Evolutionary conservation across 2,329 filamentous ascomycete species (phyloP).

Genomic region (Aureobasidium mangrovei): DNA sequence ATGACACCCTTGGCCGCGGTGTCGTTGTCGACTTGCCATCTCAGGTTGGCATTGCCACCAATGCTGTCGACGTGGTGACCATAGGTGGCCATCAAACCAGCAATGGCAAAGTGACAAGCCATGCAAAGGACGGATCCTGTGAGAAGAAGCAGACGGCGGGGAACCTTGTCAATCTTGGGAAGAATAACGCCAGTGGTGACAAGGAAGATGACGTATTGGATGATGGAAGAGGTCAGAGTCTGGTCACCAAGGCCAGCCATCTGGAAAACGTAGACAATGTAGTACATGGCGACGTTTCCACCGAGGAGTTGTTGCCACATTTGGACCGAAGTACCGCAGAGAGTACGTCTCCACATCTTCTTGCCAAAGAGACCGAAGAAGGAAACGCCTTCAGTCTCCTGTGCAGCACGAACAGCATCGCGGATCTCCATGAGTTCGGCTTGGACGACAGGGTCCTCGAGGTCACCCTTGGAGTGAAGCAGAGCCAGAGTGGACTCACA

Average conservation of each 20-base stretch:
- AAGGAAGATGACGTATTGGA: constrained; percentile 36
- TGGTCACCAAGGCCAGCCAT: constrained; percentile 50
- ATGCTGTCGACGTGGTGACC: constrained; percentile 36
- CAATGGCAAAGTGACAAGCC: constrained; percentile 40
- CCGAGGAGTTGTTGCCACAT: constrained; percentile 46
- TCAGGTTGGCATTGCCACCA: constrained; percentile 40
- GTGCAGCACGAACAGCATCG: constrained; percentile 30
- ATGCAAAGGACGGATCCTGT: constrained; percentile 36
- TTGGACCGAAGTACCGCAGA: constrained; percentile 48
- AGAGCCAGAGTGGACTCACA: constrained; percentile 35
- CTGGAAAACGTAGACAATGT: constrained; percentile 51
- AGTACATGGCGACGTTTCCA: constrained; percentile 30
- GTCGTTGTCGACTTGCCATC: constrained; percentile 41
- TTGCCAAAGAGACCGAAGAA: constrained; percentile 37
- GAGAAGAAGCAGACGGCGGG: constrained; percentile 31
- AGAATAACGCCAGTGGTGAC: constrained; percentile 32
- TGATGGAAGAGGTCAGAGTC: constrained; percentile 32
- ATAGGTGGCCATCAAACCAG: constrained; percentile 35
- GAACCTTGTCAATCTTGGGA: constrained; percentile 32
- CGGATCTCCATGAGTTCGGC: constrained; percentile 40
- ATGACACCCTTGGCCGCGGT: constrained; percentile 52
- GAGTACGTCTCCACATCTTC: constrained; percentile 49
- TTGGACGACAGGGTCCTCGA: constrained; percentile 37
- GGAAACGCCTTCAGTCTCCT: constrained; percentile 31
- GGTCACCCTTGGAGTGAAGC: constrained; percentile 37